These are phyloP conservation scores for Chenopodium suecicum DNA, from an alignment of 148 eudicot genomes.

Conservation along the genomic window DNA sequence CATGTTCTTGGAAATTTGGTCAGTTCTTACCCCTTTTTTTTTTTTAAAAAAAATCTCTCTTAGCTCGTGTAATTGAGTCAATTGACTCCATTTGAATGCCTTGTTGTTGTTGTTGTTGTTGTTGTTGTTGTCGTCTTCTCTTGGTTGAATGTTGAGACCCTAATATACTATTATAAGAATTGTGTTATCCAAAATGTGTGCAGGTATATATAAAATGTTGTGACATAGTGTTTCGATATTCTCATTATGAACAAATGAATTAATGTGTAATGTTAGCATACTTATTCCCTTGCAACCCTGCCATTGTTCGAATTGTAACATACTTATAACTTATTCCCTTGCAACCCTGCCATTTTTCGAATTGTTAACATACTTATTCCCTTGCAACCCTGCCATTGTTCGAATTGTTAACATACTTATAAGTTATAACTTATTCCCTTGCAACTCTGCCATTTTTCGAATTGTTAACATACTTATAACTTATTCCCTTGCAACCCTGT, in stretches of 20 bases:
- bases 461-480: not conserved
- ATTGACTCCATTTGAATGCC: not conserved
- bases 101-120: not conserved
- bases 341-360: no score
- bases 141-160: no score
- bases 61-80: not conserved
- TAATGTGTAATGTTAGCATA: not conserved
- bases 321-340: not conserved
- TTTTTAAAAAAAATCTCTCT: no score
- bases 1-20: slow-evolving; percentile 76
- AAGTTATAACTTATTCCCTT: no score
- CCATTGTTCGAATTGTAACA: no score
- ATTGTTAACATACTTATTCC: no score
- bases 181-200: not conserved
- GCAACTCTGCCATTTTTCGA: no score
- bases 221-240: not conserved
- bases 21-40: slow-evolving; percentile 5
- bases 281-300: no score
- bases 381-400: no score
- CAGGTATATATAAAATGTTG: not conserved
- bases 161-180: no score
- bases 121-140: not conserved
- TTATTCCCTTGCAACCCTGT: not conserved
- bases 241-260: not conserved
- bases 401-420: not conserved